Percentiles rank a stretch among this genome's conserved stretches.
Evolutionary conservation across 2,329 filamentous ascomycete species (phyloP).

Genomic region (Exophiala calicioides): DNA sequence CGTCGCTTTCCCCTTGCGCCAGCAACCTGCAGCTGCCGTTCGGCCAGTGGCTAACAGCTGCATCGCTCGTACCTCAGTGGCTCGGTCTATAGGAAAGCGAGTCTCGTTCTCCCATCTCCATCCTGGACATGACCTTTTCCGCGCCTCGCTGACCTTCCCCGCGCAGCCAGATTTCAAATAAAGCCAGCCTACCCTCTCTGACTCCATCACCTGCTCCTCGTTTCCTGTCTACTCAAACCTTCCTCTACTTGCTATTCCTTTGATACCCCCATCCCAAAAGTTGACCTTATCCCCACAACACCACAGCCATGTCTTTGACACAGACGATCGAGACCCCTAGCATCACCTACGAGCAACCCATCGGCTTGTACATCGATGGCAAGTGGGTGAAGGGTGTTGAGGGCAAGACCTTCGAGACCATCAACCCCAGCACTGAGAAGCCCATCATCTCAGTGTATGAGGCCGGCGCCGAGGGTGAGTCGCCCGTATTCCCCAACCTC

Average conservation of each 20-base stretch:
- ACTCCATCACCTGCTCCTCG: slow-evolving; percentile 37
- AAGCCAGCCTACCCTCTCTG: slow-evolving; percentile 18
- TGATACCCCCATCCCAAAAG: slow-evolving; percentile 21
- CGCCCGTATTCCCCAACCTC: slow-evolving; percentile 34
- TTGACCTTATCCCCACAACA: slow-evolving; percentile 10
- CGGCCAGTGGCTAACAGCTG: slow-evolving; percentile 12
- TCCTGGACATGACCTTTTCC: slow-evolving; percentile 2
- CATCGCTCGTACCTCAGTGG: slow-evolving; percentile 19
- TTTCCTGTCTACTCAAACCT: slow-evolving; percentile 31
- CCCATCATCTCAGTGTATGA: slow-evolving; percentile 81
- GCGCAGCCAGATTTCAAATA: slow-evolving; percentile 29
- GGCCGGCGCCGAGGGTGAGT: slow-evolving; percentile 83
- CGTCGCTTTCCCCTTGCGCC: slow-evolving; percentile 9
- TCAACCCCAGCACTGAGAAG: slow-evolving; percentile 84
- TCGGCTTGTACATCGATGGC: slow-evolving; percentile 63
- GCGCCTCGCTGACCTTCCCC: slow-evolving; percentile 23
- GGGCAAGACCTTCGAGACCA: slow-evolving; percentile 87
- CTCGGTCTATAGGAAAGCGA: slow-evolving; percentile 33
- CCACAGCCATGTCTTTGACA: slow-evolving; percentile 41
- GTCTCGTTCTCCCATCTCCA: not conserved
- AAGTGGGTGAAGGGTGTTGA: slow-evolving; percentile 82
- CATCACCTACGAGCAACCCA: slow-evolving; percentile 45
- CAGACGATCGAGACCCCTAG: slow-evolving; percentile 43
- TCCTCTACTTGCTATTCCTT: slow-evolving; percentile 8
- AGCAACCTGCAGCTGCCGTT: slow-evolving; percentile 8